Evolutionary conservation across 2,329 filamentous ascomycete species (phyloP), one percentile per base, ranked within the genome.

Genomic region (Epichloe scottii): DNA sequence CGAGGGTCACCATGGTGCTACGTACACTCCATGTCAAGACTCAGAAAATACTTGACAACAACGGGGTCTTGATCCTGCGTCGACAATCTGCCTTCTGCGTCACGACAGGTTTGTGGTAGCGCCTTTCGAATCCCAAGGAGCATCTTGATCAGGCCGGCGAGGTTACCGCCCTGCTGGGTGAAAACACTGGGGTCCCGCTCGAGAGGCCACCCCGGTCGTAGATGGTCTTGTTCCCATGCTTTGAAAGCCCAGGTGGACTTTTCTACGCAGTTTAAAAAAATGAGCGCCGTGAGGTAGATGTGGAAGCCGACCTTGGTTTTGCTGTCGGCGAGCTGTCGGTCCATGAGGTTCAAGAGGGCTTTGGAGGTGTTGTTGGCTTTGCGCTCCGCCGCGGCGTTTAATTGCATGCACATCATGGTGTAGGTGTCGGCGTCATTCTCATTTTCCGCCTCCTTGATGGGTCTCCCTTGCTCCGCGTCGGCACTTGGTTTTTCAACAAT

Each of bases 231-330:
- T 57, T 83, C 79, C 79, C 80, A 85, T 2, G 78, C 79, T 55
- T 82, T 82, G 66, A 84, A 84, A 1, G 78, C 76, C 81, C 81
- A 85, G 0, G 80, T 84, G 0, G 79, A 80, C 66, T 84, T 84
- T 60, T 85, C 81, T 14, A 84, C 71, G 56, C 79, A 82, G 59
- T 82, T 82, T 46, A 84, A 72, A 54, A 84, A 76, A 50, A 84
- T 76, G 51, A 84, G 63, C 3, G 78, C 74, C 3, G 79, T 75
- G 21, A 84, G 72, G 58, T 81, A 84, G 65, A 81, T 77, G 56
- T 74, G 74, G 58, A 81, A 82, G 34, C 75, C 76, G 49, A 79
- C 72, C 57, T 75, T 78, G 51, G 72, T 73, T 59, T 81, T 79
- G 63, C 77, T 78, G 58, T 82, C 78, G 53, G 82, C 75, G 34